A percentile compares a stretch with the other conserved stretches of the same genome.
Evolutionary conservation across 2,329 filamentous ascomycete species (phyloP).

Genomic region (Diatrype stigma): DNA sequence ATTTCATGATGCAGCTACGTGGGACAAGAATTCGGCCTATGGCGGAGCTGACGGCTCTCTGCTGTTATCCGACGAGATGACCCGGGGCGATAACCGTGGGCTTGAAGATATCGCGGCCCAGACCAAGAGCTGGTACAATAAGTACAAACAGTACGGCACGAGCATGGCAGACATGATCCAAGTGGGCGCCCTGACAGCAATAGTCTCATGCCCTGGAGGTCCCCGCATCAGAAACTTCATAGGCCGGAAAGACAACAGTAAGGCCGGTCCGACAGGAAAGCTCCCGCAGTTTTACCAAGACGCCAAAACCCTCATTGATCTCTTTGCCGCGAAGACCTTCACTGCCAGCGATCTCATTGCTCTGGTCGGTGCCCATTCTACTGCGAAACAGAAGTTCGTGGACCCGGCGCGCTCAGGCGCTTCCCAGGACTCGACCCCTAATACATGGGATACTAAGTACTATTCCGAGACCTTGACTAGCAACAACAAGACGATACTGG

Average conservation of each 20-base stretch:
- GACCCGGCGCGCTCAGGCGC: constrained; percentile 33
- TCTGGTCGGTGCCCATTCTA: constrained; percentile 50
- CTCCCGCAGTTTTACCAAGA: constrained; percentile 39
- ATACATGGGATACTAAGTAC: constrained; percentile 46
- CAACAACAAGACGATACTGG: constrained; percentile 26
- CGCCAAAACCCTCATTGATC: constrained; percentile 38
- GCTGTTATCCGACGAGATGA: constrained; percentile 34
- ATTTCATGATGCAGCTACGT: constrained; percentile 44
- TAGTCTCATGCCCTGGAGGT: constrained; percentile 47
- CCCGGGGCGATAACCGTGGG: constrained; percentile 40
- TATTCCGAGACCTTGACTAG: constrained; percentile 38
- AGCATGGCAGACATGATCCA: constrained; percentile 52
- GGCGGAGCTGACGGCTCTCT: constrained; percentile 45
- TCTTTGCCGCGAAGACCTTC: constrained; percentile 50
- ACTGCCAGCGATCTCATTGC: constrained; percentile 45
- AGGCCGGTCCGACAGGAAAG: constrained; percentile 36
- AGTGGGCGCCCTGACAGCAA: constrained; percentile 43
- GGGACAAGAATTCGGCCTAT: constrained; percentile 31
- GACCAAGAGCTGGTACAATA: constrained; percentile 33
- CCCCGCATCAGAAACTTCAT: constrained; percentile 46
- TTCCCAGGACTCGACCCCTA: constrained; percentile 44
- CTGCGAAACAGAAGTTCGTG: constrained; percentile 43
- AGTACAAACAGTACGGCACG: constrained; percentile 35
- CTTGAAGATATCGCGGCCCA: constrained; percentile 36
- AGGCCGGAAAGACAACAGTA: constrained; percentile 41